Percentiles rank a stretch among this genome's conserved stretches.
phyloP scores from a whole-genome alignment of 768 basidiomycete species.

The Termitomyces sp. region DNA sequence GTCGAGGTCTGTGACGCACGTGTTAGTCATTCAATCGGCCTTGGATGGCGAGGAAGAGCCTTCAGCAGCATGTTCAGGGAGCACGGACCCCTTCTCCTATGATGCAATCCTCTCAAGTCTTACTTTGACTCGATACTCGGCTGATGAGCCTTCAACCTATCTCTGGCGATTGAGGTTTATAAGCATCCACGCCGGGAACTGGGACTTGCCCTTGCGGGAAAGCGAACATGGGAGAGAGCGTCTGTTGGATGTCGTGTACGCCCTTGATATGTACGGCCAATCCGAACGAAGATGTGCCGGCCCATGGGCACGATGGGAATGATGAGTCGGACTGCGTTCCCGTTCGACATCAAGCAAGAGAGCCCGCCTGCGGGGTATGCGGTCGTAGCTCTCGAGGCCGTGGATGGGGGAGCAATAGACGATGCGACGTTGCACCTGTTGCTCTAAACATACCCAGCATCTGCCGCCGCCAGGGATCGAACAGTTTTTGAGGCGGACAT shows the following conservation, averaged over 20 bases:
- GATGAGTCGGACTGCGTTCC: too few relatives aligned
- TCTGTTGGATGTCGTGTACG: too few relatives aligned
- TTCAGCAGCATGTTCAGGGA: constrained; percentile 59
- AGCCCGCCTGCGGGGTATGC: too few relatives aligned
- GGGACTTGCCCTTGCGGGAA: too few relatives aligned
- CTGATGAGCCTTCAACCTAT: constrained; percentile 17
- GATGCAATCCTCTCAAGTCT: constrained; percentile 6
- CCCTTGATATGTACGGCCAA: constrained; percentile 12
- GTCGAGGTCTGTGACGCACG: constrained; percentile 65
- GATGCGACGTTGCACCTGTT: constrained; percentile 56
- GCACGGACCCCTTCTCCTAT: constrained; percentile 25
- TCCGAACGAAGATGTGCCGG: constrained; percentile 44
- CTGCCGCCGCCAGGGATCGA: constrained; percentile 66
- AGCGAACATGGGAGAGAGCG: too few relatives aligned
- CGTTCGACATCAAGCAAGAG: too few relatives aligned
- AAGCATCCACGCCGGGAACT: too few relatives aligned
- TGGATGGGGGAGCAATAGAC: constrained; percentile 25
- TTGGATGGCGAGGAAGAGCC: constrained; percentile 64
- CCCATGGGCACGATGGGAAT: constrained; percentile 18
- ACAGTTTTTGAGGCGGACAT: constrained; percentile 80
- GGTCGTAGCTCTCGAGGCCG: constrained; percentile 7
- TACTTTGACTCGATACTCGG: constrained; percentile 11
- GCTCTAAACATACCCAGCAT: constrained; percentile 41
- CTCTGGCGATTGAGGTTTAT: too few relatives aligned
- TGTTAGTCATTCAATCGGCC: constrained; percentile 63